phyloP scores from a whole-genome alignment of 768 basidiomycete species.

The Mycena vitilis region DNA sequence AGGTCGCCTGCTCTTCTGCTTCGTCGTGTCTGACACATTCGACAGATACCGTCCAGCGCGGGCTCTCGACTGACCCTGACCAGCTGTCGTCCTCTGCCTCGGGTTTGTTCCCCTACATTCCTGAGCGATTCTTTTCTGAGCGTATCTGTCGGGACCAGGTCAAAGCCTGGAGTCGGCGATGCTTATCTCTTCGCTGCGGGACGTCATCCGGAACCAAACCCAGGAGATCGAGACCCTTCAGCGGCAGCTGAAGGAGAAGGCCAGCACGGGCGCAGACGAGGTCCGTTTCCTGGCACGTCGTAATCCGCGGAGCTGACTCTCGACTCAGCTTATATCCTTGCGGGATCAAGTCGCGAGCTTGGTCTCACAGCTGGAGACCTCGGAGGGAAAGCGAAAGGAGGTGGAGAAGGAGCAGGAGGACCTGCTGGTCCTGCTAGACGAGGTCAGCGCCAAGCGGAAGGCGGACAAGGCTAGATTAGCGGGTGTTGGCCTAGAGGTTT shows the following conservation, averaged over 20 bases:
- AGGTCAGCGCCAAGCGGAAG: conserved; percentile 86
- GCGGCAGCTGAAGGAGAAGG: conserved; percentile 62
- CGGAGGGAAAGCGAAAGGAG: conserved; percentile 79
- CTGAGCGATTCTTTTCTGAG: neutral
- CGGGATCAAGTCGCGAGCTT: conserved; percentile 60
- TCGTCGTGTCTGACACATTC: conserved; percentile 17
- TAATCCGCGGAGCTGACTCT: neutral
- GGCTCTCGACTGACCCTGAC: conserved; percentile 76
- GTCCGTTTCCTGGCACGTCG: conserved; percentile 19
- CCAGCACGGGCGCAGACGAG: conserved; percentile 37
- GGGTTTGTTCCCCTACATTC: conserved; percentile 49
- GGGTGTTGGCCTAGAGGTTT: conserved; percentile 85
- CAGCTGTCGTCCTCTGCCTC: conserved; percentile 65
- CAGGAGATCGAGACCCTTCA: conserved; percentile 81
- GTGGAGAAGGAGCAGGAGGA: conserved; percentile 98
- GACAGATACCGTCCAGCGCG: conserved; percentile 81
- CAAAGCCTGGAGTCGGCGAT: conserved; percentile 82
- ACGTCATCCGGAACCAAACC: conserved; percentile 85
- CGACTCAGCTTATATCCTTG: conserved; percentile 55
- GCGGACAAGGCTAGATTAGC: conserved; percentile 84
- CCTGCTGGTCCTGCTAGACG: conserved; percentile 91
- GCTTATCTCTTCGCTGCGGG: conserved; percentile 85
- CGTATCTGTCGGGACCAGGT: conserved; percentile 47
- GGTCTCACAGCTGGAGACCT: conserved; percentile 55
- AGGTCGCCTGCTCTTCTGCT: conserved; percentile 42